Base-by-base conservation (phyloP, 2,329 filamentous ascomycete genomes). In the Diaporthe nobilis region DNA sequence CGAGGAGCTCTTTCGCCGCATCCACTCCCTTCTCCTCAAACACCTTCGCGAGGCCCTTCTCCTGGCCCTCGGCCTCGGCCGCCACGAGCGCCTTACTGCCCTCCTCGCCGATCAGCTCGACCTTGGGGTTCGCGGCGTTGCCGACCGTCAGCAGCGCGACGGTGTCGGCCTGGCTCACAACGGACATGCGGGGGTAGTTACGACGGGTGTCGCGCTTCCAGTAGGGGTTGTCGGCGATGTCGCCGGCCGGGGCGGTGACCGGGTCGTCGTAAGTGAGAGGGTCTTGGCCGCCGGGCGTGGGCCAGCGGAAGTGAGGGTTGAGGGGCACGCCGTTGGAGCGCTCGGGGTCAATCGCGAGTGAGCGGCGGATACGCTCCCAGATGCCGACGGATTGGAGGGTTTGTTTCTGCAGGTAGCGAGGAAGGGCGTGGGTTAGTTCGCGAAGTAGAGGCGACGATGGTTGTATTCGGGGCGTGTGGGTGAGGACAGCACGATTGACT, bases 161-260 rank as follows among this genome's bases (percentile, higher is more conserved):
- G 71, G 95, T 92, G 84, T 98, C 94, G 63, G 91, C 91, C 88
- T 98, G 97, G 76, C 88, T 93, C 77, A 99, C 90, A 61, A 94
- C 92, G 82, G 94, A 96, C 74, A 94, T 89, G 80, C 89, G 90
- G 44, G 97, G 94, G 87, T 98, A 98, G 81, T 89, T 90, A 81
- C 97, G 91, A 80, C 97, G 94, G 77, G 88, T 85, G 83, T 99
- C 97, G 81, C 97, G 95, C 90, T 98, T 97, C 95, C 95, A 99
- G 88, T 98, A 98, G 51, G 95, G 92, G 87, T 98, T 98, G 85
- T 96, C 94, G 81, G 95, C 95, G 81, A 98, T 92, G 84, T 98
- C 95, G 79, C 90, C 94, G 2, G 95, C 94, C n/a, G 95, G 95
- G 0, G 93, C 76, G 20, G 95, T 97, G 76, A 96, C 94, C 31